Percentiles rank a stretch among this genome's conserved stretches.
These are phyloP conservation scores for Linderina pennispora DNA, from an alignment of 192 early-diverging fungal genomes.

Conservation along the genomic window DNA sequence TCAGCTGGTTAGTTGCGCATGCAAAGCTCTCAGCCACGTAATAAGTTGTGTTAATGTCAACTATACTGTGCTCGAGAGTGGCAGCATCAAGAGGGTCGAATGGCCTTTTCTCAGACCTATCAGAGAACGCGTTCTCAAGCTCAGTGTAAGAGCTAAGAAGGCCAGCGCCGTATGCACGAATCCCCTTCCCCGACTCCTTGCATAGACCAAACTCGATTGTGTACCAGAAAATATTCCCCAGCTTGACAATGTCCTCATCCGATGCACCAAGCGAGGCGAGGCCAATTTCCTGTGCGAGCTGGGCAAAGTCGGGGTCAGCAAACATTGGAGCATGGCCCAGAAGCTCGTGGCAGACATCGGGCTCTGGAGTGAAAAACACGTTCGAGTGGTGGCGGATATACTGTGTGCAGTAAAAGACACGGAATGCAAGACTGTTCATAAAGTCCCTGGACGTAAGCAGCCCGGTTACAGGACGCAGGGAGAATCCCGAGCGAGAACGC, in stretches of 20 bases:
- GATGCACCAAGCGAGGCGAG: constrained; percentile 74
- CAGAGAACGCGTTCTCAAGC: constrained; percentile 67
- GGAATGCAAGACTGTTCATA: constrained; percentile 79
- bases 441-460: constrained; percentile 79
- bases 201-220: constrained; percentile 83
- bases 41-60: constrained; percentile 76
- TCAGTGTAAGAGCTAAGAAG: constrained; percentile 83
- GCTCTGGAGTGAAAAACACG: constrained; percentile 80
- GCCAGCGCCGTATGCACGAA: constrained; percentile 80
- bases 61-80: constrained; percentile 60
- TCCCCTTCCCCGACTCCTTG: constrained; percentile 46
- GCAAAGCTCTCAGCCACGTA: constrained; percentile 82
- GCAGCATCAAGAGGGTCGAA: constrained; percentile 69
- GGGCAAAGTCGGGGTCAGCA: constrained; percentile 75
- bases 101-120: constrained; percentile 59
- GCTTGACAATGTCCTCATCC: constrained; percentile 75
- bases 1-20: constrained; percentile 75
- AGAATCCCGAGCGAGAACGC: constrained; percentile 78
- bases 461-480: constrained; percentile 79
- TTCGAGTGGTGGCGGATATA: constrained; percentile 80
- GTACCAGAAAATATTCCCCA: constrained; percentile 77
- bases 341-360: constrained; percentile 83
- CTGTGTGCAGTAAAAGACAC: constrained; percentile 84
- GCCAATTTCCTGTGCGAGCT: constrained; percentile 82
- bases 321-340: constrained; percentile 72